Conservation (phyloP, 805 yeast species). For the Pichia exigua region DNA sequence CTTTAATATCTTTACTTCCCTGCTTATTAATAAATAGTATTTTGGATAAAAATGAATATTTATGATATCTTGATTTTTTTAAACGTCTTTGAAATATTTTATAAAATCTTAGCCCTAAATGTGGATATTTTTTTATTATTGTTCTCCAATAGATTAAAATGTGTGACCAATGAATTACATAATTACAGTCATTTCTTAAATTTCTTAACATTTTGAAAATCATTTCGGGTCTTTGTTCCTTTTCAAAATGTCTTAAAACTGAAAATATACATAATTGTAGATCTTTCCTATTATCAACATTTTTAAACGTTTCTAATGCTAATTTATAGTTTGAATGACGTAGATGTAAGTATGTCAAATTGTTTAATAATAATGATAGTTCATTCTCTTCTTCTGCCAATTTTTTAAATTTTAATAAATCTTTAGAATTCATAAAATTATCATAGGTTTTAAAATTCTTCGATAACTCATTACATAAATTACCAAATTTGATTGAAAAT, state of each 20-base stretch:
- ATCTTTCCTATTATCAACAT: slow-evolving; percentile 3
- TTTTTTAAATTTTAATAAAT: slow-evolving; percentile 10
- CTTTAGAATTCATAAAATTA: slow-evolving; percentile 11
- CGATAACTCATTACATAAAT: slow-evolving; percentile 12
- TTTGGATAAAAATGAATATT: slow-evolving; percentile 7
- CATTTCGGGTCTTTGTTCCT: slow-evolving; percentile 15
- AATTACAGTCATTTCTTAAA: slow-evolving; percentile 21
- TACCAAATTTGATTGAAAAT: slow-evolving; percentile 12
- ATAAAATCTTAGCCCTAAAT: slow-evolving; percentile 14
- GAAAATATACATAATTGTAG: slow-evolving; percentile 9
- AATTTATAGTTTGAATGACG: slow-evolving; percentile 11
- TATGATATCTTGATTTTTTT: slow-evolving; percentile 6
- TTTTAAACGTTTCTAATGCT: slow-evolving; percentile 5
- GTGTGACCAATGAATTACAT: slow-evolving; percentile 15
- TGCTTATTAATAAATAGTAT: slow-evolving; percentile 4
- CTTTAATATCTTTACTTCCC: neutral
- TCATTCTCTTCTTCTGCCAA: slow-evolving; percentile 9
- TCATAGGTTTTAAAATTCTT: slow-evolving; percentile 6
- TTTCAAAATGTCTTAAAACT: slow-evolving; percentile 15
- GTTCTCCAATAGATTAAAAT: slow-evolving; percentile 17
- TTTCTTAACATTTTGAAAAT: slow-evolving; percentile 17
- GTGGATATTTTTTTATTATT: slow-evolving; percentile 16
- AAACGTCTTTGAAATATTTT: slow-evolving; percentile 9
- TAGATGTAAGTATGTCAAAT: slow-evolving; percentile 15
- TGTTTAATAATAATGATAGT: slow-evolving; percentile 8